Conservation (phyloP, 768 basidiomycete genomes). For the Hirschioporus abietinus region DNA sequence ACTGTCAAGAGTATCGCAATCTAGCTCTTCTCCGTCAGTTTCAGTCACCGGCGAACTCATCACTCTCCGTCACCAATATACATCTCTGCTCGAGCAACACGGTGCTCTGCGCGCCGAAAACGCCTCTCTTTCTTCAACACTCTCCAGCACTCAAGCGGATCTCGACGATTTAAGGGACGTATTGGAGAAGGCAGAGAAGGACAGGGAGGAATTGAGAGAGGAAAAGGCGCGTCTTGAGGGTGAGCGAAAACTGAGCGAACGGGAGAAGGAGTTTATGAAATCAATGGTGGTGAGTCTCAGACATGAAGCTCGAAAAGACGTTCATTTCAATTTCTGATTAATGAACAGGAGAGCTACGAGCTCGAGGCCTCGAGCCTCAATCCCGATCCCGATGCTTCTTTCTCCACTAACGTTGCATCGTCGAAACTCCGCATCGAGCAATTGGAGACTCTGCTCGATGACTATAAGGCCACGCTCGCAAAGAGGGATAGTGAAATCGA, state of each 20-base stretch:
- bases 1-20: constrained; percentile 34
- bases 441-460: constrained; percentile 48
- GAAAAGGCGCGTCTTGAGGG: constrained; percentile 34
- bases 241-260: constrained; percentile 39
- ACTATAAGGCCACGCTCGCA: constrained; percentile 48
- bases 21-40: constrained; percentile 30
- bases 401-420: constrained; percentile 26
- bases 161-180: constrained; percentile 34
- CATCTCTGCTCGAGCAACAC: constrained; percentile 60
- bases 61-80: constrained; percentile 55
- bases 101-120: constrained; percentile 46
- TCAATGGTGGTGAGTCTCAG: constrained; percentile 55
- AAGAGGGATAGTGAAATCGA: constrained; percentile 41
- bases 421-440: constrained; percentile 43
- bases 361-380: constrained; percentile 41
- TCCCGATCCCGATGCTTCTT: constrained; percentile 17
- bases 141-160: constrained; percentile 51
- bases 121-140: constrained; percentile 9
- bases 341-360: constrained; percentile 51
- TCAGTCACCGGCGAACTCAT: constrained; percentile 55
- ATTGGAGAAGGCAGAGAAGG: constrained; percentile 28
- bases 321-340: neutral
- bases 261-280: constrained; percentile 62
- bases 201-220: constrained; percentile 26
- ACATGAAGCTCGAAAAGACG: neutral